A percentile compares a stretch with the other conserved stretches of the same genome.
Conservation (phyloP, 31 red algal genomes). For the Pterothamnion heteromorphum region DNA sequence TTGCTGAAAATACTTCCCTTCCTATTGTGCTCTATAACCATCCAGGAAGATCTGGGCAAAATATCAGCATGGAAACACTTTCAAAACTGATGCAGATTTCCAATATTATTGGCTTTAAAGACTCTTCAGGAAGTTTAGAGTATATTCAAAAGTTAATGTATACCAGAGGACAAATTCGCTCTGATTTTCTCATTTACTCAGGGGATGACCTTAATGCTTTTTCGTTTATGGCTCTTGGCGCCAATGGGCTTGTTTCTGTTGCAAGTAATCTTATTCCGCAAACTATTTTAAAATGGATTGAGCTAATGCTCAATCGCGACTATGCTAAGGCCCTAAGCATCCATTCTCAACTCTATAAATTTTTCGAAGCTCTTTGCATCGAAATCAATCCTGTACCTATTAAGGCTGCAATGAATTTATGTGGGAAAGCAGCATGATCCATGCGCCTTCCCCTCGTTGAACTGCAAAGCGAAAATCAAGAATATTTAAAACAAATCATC, state of each 20-base stretch:
- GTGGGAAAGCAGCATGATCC: background rate
- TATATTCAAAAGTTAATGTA: background rate
- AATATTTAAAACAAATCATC: too few relatives aligned
- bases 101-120: background rate
- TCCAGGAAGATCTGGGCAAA: background rate
- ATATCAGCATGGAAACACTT: background rate
- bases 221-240: background rate
- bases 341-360: background rate
- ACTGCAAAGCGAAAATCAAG: too few relatives aligned
- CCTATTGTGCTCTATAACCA: slow-evolving; percentile 28
- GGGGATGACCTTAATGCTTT: background rate
- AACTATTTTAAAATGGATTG: background rate
- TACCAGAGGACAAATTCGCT: background rate
- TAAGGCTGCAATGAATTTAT: background rate
- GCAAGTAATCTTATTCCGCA: background rate
- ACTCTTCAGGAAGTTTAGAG: background rate
- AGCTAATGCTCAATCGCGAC: background rate
- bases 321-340: background rate
- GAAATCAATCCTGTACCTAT: background rate
- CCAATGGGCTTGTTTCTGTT: background rate
- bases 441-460: background rate
- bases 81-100: background rate
- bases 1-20: background rate
- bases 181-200: background rate
- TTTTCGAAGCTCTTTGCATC: background rate